Base-by-base conservation (phyloP, 2,329 filamentous ascomycete genomes). In the Periconia macrospinosa region DNA sequence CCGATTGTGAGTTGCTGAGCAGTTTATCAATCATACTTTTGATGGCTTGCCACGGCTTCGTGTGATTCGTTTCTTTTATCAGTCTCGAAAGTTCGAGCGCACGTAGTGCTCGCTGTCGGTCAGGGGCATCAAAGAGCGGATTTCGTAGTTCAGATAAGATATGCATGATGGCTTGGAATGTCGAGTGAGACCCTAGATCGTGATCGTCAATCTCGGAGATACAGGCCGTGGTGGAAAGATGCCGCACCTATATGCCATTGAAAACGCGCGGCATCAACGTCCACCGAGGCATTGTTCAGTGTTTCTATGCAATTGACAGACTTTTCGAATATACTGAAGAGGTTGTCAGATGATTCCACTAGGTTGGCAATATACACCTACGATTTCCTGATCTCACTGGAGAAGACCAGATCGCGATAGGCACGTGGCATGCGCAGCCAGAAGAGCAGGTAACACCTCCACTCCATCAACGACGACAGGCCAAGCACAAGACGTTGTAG, bases 391-490 rank as follows among this genome's bases (percentile, higher is more conserved):
- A 73, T 67, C 7, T 72, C 68, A 11, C 62, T 61, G 2, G 69
- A 67, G 47, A 74, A 72, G n/a, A 73, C 69, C 8, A 66, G 55
- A 42, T 73, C 70, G 33, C 71, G 66, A 46, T 72, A 73, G 15
- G 65, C 68, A 20, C 71, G 63, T 1, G 72, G 72, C 62, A 74
- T 73, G 17, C 72, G 66, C 17, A 73, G 65, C 72, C 72, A 75
- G 55, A 74, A 74, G 10, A 75, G 55, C 1, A 75, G 50, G 49
- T 73, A 74, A 49, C 68, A 67, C 30, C 72, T 61, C 71, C 72
- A 74, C 47, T 75, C 71, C 27, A 74, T 43, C 15, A 74, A 53
- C 2, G 67, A 66, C 7, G 66, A 65, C 18, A 75, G 37, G 1
- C 69, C 66, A 9, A 74, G 51, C 19, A 60, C 62, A 7, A 74